A percentile compares a stretch with the other conserved stretches of the same genome.
phyloP scores from a whole-genome alignment of 228 moss, liverwort and hornwort species.

The Sphagnum fallax region DNA sequence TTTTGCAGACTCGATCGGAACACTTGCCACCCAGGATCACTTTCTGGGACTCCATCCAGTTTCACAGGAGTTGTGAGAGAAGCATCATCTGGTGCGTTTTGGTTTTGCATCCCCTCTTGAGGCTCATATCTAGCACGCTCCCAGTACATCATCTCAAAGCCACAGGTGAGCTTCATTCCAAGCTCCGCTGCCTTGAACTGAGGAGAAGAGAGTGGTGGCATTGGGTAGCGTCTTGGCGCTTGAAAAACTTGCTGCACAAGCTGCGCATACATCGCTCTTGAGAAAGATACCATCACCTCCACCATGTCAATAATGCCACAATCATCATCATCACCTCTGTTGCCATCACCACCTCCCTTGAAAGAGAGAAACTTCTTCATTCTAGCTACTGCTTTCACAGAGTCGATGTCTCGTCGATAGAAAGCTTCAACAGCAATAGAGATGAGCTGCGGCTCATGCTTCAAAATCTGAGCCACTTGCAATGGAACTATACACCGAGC shows the following conservation, averaged over 20 bases:
- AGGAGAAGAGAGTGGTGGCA: conserved; percentile 44
- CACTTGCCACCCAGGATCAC: conserved; percentile 63
- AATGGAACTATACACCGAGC: conserved; percentile 72
- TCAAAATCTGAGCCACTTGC: conserved; percentile 65
- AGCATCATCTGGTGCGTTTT: not conserved
- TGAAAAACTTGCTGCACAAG: conserved; percentile 83
- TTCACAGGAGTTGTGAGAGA: not conserved
- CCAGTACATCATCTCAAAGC: conserved; percentile 97
- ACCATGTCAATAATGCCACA: conserved; percentile 37
- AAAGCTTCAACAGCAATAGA: conserved; percentile 80
- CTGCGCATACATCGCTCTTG: conserved; percentile 98
- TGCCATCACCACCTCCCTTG: conserved; percentile 6
- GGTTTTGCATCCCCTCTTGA: too few relatives aligned
- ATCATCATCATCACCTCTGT: too few relatives aligned
- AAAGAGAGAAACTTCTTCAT: conserved; percentile 55
- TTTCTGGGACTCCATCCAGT: conserved; percentile 19
- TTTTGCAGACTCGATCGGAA: conserved; percentile 66
- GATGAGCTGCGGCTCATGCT: conserved; percentile 84
- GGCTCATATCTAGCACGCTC: conserved; percentile 20
- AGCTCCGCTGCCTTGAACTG: conserved; percentile 72
- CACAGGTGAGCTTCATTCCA: conserved; percentile 94
- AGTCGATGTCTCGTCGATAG: conserved; percentile 74
- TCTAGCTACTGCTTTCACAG: conserved; percentile 65
- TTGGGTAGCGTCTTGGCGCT: conserved; percentile 76
- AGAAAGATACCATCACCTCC: conserved; percentile 66